phyloP scores from a whole-genome alignment of 768 basidiomycete genomes.

The Mycena chlorophos region DNA sequence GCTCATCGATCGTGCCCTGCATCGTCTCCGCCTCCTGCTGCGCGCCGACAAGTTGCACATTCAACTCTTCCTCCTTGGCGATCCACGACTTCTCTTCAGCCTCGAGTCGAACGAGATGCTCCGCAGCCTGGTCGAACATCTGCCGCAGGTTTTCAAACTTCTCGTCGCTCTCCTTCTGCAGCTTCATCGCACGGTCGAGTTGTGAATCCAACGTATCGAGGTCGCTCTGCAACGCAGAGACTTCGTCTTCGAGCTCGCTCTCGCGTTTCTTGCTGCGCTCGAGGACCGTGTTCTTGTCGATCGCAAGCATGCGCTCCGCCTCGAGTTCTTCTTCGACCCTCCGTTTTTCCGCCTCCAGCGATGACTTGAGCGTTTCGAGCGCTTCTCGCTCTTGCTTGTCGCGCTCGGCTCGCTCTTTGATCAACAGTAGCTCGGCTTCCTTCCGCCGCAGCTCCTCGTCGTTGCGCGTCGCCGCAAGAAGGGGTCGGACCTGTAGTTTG shows the following conservation, averaged over 20 bases:
- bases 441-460: slow-evolving; percentile 91
- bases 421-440: slow-evolving; percentile 76
- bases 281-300: slow-evolving; percentile 83
- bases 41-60: slow-evolving; percentile 55
- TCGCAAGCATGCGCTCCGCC: slow-evolving; percentile 72
- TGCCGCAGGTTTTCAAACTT: slow-evolving; percentile 69
- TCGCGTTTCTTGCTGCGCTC: slow-evolving; percentile 86
- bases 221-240: slow-evolving; percentile 75
- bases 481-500: slow-evolving; percentile 72
- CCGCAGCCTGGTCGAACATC: slow-evolving; percentile 82
- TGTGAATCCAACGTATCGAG: slow-evolving; percentile 84
- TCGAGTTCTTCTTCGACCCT: slow-evolving; percentile 80
- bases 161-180: slow-evolving; percentile 79
- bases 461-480: slow-evolving; percentile 87
- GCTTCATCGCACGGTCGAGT: slow-evolving; percentile 72
- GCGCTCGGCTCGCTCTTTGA: slow-evolving; percentile 82
- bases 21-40: slow-evolving; percentile 61
- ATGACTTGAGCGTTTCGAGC: slow-evolving; percentile 77
- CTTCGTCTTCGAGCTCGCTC: slow-evolving; percentile 81
- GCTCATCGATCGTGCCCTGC: slow-evolving; percentile 56
- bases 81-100: slow-evolving; percentile 69
- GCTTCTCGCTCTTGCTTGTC: slow-evolving; percentile 81
- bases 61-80: slow-evolving; percentile 61
- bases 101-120: slow-evolving; percentile 83
- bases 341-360: slow-evolving; percentile 80